phyloP scores from a whole-genome alignment of 257 asterid genomes.

The Anisodus acutangulus region DNA sequence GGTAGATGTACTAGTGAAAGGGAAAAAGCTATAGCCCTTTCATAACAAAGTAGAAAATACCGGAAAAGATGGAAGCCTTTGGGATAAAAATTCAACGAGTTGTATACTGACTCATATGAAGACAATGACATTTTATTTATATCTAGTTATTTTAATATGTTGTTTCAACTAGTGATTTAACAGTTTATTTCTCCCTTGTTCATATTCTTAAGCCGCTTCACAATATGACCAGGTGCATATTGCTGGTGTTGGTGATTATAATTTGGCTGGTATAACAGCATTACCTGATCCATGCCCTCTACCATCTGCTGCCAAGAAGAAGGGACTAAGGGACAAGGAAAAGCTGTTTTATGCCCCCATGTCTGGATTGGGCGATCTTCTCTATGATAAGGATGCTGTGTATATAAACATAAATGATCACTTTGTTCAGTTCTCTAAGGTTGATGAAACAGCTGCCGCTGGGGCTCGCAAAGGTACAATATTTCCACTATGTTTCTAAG shows the following conservation, averaged over 20 bases:
- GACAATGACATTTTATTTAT: neutral
- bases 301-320: slow-evolving; percentile 96
- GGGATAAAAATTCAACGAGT: neutral
- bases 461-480: slow-evolving; percentile 54
- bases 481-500: slow-evolving; percentile 24
- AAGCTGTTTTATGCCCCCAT: slow-evolving; percentile 96
- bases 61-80: slow-evolving; percentile 1
- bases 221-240: slow-evolving; percentile 72
- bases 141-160: neutral
- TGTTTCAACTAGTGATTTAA: slow-evolving; percentile 13
- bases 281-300: slow-evolving; percentile 96
- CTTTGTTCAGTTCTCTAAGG: slow-evolving; percentile 86
- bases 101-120: neutral
- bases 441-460: slow-evolving; percentile 51
- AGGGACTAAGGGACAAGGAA: slow-evolving; percentile 96
- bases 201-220: slow-evolving; percentile 7
- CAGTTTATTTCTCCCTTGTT: neutral
- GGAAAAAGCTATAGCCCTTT: neutral
- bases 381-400: slow-evolving; percentile 97
- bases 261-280: slow-evolving; percentile 63
- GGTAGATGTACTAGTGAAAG: neutral
- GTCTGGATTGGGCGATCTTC: slow-evolving; percentile 98
- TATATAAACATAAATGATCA: slow-evolving; percentile 89
- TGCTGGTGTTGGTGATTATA: slow-evolving; percentile 97
- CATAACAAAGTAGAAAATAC: slow-evolving; percentile 3